These are phyloP conservation scores for Mycena olivaceomarginata DNA, from an alignment of 768 basidiomycete genomes.

Conservation along the genomic window DNA sequence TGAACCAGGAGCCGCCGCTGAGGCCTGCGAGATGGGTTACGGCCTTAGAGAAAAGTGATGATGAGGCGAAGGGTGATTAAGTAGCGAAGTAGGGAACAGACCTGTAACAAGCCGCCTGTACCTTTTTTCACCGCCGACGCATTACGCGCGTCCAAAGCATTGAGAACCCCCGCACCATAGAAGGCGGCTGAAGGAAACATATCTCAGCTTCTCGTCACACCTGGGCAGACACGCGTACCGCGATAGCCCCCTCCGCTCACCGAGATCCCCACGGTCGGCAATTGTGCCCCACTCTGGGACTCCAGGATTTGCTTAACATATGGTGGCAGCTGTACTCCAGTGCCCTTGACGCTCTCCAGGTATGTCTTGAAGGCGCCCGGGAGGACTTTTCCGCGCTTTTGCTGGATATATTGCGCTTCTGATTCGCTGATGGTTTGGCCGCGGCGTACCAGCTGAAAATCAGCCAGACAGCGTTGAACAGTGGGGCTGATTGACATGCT, in stretches of 20 bases:
- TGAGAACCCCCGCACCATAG: slow-evolving; percentile 70
- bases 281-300: slow-evolving; percentile 20
- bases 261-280: slow-evolving; percentile 67
- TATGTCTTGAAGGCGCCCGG: slow-evolving; percentile 63
- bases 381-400: slow-evolving; percentile 57
- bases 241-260: slow-evolving; percentile 74
- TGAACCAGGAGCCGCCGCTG: slow-evolving; percentile 63
- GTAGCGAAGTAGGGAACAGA: not conserved
- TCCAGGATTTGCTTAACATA: slow-evolving; percentile 59
- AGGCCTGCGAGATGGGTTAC: slow-evolving; percentile 72
- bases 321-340: slow-evolving; percentile 51
- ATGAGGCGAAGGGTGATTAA: not conserved
- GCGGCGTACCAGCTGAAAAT: no score
- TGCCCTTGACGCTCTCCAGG: slow-evolving; percentile 59
- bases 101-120: slow-evolving; percentile 70
- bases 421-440: no score
- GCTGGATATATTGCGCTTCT: slow-evolving; percentile 60
- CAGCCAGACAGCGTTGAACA: slow-evolving; percentile 34
- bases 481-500: slow-evolving; percentile 31
- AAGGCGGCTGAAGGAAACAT: slow-evolving; percentile 58
- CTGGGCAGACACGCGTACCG: slow-evolving; percentile 50
- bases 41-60: slow-evolving; percentile 31
- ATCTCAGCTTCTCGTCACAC: not conserved
- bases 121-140: slow-evolving; percentile 59
- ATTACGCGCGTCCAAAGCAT: slow-evolving; percentile 69